Percentiles rank a stretch among this genome's conserved stretches.
Conservation (phyloP, 768 basidiomycete genomes). For the Kwoniella europaea region DNA sequence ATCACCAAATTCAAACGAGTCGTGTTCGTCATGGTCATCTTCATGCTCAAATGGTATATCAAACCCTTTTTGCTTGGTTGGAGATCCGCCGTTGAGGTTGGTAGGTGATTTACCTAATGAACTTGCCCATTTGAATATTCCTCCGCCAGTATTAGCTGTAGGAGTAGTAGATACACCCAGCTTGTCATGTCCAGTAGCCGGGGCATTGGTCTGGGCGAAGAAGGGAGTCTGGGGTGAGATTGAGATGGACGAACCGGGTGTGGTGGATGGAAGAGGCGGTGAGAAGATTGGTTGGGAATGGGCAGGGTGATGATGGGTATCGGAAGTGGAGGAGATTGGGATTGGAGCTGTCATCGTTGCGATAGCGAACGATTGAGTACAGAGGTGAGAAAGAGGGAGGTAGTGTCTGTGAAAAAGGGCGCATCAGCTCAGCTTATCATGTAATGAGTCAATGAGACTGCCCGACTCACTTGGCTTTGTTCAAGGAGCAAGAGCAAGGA, state of each 20-base stretch:
- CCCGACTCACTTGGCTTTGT: neutral
- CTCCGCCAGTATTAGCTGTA: conserved; percentile 6
- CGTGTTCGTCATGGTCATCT: conserved; percentile 44
- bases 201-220: neutral
- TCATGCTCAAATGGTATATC: conserved; percentile 21
- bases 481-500: neutral
- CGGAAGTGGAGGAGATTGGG: conserved; percentile 26
- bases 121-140: conserved; percentile 43
- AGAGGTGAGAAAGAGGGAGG: neutral
- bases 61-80: conserved; percentile 26
- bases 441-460: neutral
- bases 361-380: neutral
- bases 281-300: conserved; percentile 15
- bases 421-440: neutral
- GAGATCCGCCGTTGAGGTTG: neutral
- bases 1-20: conserved; percentile 55
- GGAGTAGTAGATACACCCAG: conserved; percentile 20
- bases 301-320: neutral
- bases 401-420: no score
- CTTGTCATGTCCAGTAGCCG: conserved; percentile 13
- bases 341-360: conserved; percentile 34
- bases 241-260: conserved; percentile 32
- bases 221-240: conserved; percentile 45
- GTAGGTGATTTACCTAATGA: conserved; percentile 40
- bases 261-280: conserved; percentile 15